phyloP scores from a whole-genome alignment of 1,284 basidiomycete species.

The Athelia sp. region DNA sequence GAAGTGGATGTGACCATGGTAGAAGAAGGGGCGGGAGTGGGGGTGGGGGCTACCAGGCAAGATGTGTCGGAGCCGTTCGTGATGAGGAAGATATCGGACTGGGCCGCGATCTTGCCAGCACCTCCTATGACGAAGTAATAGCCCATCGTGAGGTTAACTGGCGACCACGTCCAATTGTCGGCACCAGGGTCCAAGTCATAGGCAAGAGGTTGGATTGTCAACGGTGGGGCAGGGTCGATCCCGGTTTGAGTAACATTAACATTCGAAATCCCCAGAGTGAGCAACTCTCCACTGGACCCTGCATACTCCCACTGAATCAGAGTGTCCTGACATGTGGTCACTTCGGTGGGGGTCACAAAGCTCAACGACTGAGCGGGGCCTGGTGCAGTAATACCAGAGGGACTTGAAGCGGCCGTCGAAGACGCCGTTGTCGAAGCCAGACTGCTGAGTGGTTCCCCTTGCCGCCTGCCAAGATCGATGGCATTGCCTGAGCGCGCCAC shows the following conservation, averaged over 20 bases:
- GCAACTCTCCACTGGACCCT: neutral
- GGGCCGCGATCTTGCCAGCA: neutral
- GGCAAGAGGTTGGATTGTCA: neutral
- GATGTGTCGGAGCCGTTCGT: neutral
- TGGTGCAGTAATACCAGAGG: neutral
- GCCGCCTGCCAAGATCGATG: neutral
- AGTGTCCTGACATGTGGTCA: neutral
- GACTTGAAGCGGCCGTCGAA: neutral
- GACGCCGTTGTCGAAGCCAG: neutral
- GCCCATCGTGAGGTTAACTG: neutral
- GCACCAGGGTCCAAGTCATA: neutral
- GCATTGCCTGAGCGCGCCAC: neutral
- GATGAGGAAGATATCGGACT: neutral
- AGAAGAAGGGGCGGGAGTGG: no score
- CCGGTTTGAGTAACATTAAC: neutral
- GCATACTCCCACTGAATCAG: neutral
- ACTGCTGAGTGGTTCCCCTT: neutral
- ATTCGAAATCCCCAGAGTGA: neutral
- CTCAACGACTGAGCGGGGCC: neutral
- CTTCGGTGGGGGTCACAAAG: neutral
- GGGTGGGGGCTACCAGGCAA: neutral
- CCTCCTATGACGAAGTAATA: neutral
- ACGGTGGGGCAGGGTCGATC: neutral
- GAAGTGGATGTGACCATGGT: no score
- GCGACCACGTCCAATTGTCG: neutral